Conservation (phyloP, 306 rosid genomes). For the Prinsepia uniflora region DNA sequence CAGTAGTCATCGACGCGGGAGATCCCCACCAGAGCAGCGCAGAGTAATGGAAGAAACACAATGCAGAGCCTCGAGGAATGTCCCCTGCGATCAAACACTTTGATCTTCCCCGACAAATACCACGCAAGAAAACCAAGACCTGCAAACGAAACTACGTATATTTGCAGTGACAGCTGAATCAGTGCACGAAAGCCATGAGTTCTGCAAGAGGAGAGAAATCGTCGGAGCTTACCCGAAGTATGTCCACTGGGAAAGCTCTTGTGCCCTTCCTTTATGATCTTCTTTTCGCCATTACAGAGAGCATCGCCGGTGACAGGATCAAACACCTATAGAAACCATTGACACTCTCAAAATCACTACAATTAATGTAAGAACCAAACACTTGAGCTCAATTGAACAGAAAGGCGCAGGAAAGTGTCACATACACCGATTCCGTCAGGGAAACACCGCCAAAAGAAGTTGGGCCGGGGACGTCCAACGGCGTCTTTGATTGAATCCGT, state of each 20-base stretch:
- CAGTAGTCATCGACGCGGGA: constrained; percentile 55
- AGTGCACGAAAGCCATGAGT: background rate
- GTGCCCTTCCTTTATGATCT: constrained; percentile 43
- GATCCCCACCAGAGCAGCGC: constrained; percentile 43
- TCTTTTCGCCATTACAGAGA: constrained; percentile 30
- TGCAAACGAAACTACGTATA: constrained; percentile 52
- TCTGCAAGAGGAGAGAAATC: background rate
- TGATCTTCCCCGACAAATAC: constrained; percentile 51
- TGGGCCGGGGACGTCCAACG: constrained; percentile 55
- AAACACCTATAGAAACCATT: constrained; percentile 26
- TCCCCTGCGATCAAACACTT: constrained; percentile 49
- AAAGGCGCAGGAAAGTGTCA: constrained; percentile 1
- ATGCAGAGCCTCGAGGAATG: constrained; percentile 40
- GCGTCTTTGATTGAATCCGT: constrained; percentile 52
- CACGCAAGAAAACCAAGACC: constrained; percentile 54
- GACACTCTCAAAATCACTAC: background rate
- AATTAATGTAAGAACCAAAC: background rate
- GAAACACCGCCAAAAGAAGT: constrained; percentile 49
- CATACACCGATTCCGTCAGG: constrained; percentile 41
- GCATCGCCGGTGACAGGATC: constrained; percentile 29
- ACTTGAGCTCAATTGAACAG: no score
- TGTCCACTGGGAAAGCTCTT: constrained; percentile 62
- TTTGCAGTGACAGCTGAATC: constrained; percentile 15
- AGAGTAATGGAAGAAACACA: constrained; percentile 43
- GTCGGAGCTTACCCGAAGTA: constrained; percentile 37